Conservation (phyloP, 2,329 filamentous ascomycete species). For the Aureobasidium sp. region DNA sequence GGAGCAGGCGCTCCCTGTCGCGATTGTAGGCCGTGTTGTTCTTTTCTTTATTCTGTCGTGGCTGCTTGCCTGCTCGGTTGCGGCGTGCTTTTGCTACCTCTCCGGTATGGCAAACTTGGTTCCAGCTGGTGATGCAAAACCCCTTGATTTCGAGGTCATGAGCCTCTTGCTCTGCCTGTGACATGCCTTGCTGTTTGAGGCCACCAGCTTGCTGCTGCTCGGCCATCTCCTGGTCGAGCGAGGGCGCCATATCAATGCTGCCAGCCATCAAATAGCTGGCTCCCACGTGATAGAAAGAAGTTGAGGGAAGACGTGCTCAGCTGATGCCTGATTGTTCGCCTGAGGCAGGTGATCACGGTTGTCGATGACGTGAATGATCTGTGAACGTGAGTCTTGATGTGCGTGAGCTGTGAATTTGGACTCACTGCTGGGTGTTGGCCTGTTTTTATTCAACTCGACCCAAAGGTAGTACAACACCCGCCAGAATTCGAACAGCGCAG, state of each 20-base stretch:
- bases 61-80: not conserved
- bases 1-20: not conserved
- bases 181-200: not conserved
- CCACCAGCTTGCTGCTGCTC: not conserved
- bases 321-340: not conserved
- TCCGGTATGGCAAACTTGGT: not conserved
- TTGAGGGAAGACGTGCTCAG: not conserved
- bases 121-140: not conserved
- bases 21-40: not conserved
- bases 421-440: not conserved
- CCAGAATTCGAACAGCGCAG: not conserved
- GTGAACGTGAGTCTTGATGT: not conserved
- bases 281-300: not conserved
- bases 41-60: not conserved
- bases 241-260: not conserved
- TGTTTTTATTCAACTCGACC: not conserved
- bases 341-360: not conserved
- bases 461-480: not conserved
- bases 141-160: not conserved
- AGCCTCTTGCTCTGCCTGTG: not conserved
- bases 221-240: not conserved
- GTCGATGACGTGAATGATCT: not conserved
- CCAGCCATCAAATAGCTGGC: not conserved
- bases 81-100: not conserved
- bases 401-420: not conserved